Base-by-base conservation (phyloP, 1,284 basidiomycete species). In the Cryptococcus neoformans region DNA sequence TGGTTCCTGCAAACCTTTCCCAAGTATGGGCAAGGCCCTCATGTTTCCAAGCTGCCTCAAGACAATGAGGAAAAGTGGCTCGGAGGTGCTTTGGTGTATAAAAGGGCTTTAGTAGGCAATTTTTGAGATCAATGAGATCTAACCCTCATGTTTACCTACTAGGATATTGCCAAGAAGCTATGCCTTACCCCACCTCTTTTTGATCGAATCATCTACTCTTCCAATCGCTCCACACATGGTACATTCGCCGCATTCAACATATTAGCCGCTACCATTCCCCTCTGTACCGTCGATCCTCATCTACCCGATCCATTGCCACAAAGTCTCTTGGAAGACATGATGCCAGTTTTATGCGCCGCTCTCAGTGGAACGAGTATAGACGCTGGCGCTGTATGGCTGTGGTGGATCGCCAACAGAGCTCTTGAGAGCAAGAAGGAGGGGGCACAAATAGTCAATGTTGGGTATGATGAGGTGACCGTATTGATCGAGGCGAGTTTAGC, bases 1-100 rank as follows among this genome's bases (percentile, higher is more conserved):
- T 69, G 65, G 68, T 73, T 73, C 56, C 40, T 71, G 34, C n/a
- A 44, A 0, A 54, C 55, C 14, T 69, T 60, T 52, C 72, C 70
- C 1, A 59, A 56, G 42, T 72, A 63, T 46, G 50, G 47, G 9
- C 21, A 21, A 47, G 59, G 55, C 1, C 50, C 64, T 49, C 60
- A 35, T 12, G 21, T 44, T 17, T 58, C n/a, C 51, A 60, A 10
- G 34, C n/a, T 28, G 14, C 28, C 51, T 21, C 21, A 47, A 44
- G 11, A 50, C 55, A 42, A 56, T 49, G 4, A 49, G 42, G 56
- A 53, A 14, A 53, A 52, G 42, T 49, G 54, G 48, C 17, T 50
- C 50, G 61, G 38, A 21, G 63, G 62, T 1, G 58, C 60, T 48
- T 50, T 41, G 9, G 56, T 57, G 2, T 50, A 67, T 10, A 52